Evolutionary conservation across 129 eudicot genomes (phyloP).

Genomic region (Flaveria brownii): DNA sequence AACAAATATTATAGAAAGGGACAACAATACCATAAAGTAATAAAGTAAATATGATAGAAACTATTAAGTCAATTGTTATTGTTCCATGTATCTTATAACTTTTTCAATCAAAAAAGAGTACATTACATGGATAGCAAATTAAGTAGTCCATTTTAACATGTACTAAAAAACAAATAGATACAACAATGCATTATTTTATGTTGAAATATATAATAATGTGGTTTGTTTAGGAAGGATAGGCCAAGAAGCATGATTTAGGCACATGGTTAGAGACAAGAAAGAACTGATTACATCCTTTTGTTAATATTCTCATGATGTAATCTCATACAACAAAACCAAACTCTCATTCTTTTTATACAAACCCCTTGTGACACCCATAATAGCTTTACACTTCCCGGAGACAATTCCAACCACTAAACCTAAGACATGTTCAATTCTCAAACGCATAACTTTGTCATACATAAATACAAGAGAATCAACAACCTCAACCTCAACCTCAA

Average conservation of each 20-base stretch:
- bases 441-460: constrained; percentile 38
- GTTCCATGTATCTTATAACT: no score
- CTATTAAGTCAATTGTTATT: no score
- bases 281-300: constrained; percentile 36
- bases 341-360: constrained; percentile 42
- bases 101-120: no score
- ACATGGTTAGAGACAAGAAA: constrained; percentile 63
- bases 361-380: constrained; percentile 46
- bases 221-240: constrained; percentile 33
- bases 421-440: constrained; percentile 37
- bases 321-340: constrained; percentile 36
- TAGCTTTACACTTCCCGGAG: constrained; percentile 55
- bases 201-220: neutral
- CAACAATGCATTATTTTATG: neutral
- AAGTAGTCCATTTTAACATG: neutral
- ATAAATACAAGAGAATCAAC: constrained; percentile 22
- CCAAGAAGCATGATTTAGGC: constrained; percentile 57
- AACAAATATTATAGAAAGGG: no score
- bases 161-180: neutral
- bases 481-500: neutral
- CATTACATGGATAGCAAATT: no score
- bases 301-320: constrained; percentile 34
- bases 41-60: no score
- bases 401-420: constrained; percentile 38
- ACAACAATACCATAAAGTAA: no score